Evolutionary conservation across 23 red algal species (phyloP).

Genomic region (Gracilaria gracilis): DNA sequence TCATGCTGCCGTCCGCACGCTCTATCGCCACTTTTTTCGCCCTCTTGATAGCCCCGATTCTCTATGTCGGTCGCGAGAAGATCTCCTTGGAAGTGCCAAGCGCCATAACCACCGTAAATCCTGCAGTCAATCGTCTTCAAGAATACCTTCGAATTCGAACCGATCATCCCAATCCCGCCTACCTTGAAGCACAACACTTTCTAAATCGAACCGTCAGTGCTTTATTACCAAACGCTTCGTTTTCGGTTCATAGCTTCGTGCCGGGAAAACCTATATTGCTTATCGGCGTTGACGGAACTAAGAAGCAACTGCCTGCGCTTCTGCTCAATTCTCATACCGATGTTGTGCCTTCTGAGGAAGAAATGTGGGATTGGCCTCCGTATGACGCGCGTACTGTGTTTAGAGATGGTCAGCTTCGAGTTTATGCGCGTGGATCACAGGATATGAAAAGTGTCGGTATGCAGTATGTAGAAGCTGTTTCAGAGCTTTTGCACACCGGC

Average conservation of each 20-base stretch:
- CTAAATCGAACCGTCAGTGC: conserved; percentile 47
- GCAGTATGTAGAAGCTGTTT: conserved; percentile 91
- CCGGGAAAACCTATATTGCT: conserved; percentile 75
- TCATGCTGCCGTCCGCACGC: neutral
- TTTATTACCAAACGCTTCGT: conserved; percentile 24
- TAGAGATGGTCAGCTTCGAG: conserved; percentile 27
- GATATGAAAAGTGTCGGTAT: conserved; percentile 98
- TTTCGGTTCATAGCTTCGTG: conserved; percentile 43
- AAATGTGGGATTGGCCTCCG: conserved; percentile 66
- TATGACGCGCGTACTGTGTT: conserved; percentile 65
- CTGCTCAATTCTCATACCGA: conserved; percentile 96
- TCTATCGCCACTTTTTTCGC: neutral
- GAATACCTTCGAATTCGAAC: conserved; percentile 75
- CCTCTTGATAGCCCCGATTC: neutral
- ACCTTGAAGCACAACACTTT: conserved; percentile 36
- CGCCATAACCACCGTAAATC: neutral
- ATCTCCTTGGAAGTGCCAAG: neutral
- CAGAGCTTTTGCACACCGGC: conserved; percentile 27
- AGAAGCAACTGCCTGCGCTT: conserved; percentile 53
- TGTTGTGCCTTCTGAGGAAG: conserved; percentile 87
- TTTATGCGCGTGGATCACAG: conserved; percentile 89
- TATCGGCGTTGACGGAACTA: conserved; percentile 54
- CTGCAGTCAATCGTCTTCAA: conserved; percentile 49
- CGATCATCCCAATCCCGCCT: conserved; percentile 72
- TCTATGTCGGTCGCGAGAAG: conserved; percentile 12